A percentile compares a stretch with the other conserved stretches of the same genome.
These are phyloP conservation scores for Heterobasidion occidentale DNA, from an alignment of 1,284 basidiomycete genomes.

Conservation along the genomic window DNA sequence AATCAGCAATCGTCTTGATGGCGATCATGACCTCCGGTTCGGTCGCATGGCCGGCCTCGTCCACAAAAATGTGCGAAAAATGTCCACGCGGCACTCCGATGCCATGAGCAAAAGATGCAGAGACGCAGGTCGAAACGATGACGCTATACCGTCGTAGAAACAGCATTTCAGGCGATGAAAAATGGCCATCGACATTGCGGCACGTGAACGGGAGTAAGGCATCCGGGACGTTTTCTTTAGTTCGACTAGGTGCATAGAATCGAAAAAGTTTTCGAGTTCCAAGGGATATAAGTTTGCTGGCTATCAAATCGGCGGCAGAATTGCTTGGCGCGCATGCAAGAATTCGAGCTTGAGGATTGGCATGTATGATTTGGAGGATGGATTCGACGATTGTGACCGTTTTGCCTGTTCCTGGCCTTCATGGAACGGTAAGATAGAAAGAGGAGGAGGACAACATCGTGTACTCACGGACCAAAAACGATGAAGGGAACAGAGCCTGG, in stretches of 20 bases:
- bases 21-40: constrained; percentile 51
- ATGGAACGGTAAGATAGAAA: background rate
- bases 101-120: constrained; percentile 45
- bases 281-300: constrained; percentile 38
- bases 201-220: constrained; percentile 34
- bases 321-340: constrained; percentile 62
- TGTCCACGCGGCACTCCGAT: constrained; percentile 51
- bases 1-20: constrained; percentile 37
- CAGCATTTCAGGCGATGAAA: constrained; percentile 34
- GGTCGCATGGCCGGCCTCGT: constrained; percentile 58
- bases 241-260: constrained; percentile 56
- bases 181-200: constrained; percentile 30
- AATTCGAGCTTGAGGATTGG: constrained; percentile 36
- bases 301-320: constrained; percentile 55
- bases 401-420: constrained; percentile 57
- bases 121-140: constrained; percentile 54
- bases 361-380: constrained; percentile 45
- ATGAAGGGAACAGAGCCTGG: constrained; percentile 48
- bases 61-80: constrained; percentile 57
- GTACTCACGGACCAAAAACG: constrained; percentile 59
- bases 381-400: constrained; percentile 62
- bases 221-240: constrained; percentile 33
- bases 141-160: constrained; percentile 40
- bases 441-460: background rate
- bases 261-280: constrained; percentile 40